Conservation (phyloP, 164 flowering plant genomes). For the Sextonia rubra region DNA sequence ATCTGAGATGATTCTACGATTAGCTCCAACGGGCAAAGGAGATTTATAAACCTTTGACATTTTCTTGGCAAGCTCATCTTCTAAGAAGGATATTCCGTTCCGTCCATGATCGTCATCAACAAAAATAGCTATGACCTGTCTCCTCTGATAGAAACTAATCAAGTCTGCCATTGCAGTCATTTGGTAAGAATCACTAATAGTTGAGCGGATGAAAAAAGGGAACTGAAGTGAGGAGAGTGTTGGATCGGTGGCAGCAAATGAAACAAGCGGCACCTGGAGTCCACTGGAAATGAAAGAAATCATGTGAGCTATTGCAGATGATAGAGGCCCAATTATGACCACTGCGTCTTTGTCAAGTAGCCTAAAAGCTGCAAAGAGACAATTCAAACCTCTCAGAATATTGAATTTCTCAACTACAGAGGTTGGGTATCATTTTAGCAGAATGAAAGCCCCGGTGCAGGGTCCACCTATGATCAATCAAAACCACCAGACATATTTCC, state of each 20-base stretch:
- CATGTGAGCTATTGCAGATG: constrained; percentile 73
- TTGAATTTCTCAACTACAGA: neutral
- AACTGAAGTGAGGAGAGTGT: constrained; percentile 74
- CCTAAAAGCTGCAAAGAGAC: constrained; percentile 55
- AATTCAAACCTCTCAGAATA: neutral
- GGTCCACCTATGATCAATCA: too few relatives aligned
- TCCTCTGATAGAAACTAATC: constrained; percentile 54
- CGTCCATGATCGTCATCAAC: constrained; percentile 75
- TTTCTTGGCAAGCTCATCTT: constrained; percentile 44
- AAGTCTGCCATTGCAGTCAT: constrained; percentile 79
- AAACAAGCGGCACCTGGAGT: constrained; percentile 71
- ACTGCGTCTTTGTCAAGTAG: constrained; percentile 53
- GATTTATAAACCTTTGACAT: constrained; percentile 36
- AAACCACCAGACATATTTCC: too few relatives aligned
- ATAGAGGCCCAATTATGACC: constrained; percentile 80
- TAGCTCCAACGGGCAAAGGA: constrained; percentile 30
- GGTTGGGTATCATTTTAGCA: neutral
- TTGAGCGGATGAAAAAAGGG: constrained; percentile 60
- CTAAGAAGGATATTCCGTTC: constrained; percentile 58
- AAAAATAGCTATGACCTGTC: constrained; percentile 52
- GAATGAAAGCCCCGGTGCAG: too few relatives aligned
- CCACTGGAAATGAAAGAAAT: constrained; percentile 56
- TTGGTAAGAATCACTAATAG: constrained; percentile 58
- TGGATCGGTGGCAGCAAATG: constrained; percentile 83
- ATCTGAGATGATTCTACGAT: constrained; percentile 22